Percentiles rank a stretch among this genome's conserved stretches.
These are phyloP conservation scores for Urtica urens DNA, from an alignment of 306 rosid genomes.

Conservation along the genomic window DNA sequence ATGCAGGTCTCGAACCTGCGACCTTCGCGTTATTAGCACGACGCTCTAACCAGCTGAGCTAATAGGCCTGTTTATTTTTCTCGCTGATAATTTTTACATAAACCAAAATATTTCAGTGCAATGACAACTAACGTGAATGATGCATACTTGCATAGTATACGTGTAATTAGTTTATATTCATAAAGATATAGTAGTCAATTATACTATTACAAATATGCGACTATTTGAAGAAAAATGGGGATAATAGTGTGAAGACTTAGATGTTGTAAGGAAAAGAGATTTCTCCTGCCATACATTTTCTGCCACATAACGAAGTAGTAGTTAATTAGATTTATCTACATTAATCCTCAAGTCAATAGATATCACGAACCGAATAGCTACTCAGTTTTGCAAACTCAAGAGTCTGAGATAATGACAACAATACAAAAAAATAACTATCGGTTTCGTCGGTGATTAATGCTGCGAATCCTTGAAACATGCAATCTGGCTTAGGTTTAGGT, in stretches of 20 bases:
- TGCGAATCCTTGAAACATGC: constrained; percentile 27
- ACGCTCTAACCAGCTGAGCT: constrained; percentile 9
- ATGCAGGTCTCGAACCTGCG: constrained; percentile 25
- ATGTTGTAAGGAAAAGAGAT: background rate
- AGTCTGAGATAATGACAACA: constrained; percentile 22
- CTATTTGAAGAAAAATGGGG: too few species aligned
- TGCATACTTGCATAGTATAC: too few species aligned
- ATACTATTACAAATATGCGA: too few species aligned
- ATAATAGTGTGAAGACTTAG: too few species aligned
- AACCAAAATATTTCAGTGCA: too few species aligned
- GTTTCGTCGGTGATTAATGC: constrained; percentile 24
- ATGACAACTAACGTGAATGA: too few species aligned
- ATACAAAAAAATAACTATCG: constrained; percentile 32
- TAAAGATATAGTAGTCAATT: too few species aligned
- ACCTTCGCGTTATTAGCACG: constrained; percentile 17
- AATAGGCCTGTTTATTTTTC: too few species aligned
- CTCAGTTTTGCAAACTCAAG: background rate
- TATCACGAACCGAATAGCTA: constrained; percentile 7
- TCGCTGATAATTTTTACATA: too few species aligned
- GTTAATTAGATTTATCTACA: background rate
- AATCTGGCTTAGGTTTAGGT: background rate
- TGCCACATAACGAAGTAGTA: background rate
- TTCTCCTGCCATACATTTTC: background rate
- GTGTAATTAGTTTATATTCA: too few species aligned
- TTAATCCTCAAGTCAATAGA: background rate